Evolutionary conservation across 2,329 filamentous ascomycete genomes (phyloP), one percentile per base, ranked within the genome.

Genomic region (Geosmithia flava): DNA sequence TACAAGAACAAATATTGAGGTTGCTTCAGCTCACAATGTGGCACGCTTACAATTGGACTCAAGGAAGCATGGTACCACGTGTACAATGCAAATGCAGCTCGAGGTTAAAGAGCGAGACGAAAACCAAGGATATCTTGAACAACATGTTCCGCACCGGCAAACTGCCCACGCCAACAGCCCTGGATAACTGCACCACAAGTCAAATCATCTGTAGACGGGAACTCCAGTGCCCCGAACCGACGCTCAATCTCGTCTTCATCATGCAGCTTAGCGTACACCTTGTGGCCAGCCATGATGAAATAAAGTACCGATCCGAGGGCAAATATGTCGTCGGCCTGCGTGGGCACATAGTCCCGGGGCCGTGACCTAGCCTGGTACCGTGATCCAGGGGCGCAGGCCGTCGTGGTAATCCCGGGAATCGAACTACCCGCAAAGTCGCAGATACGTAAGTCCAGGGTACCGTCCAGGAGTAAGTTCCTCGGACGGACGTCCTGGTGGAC

Each of bases 401-500:
- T 41, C 7, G 39, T 16, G 39, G 39, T 16, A 16, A 6, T n/a
- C 15, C 39, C 39, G 39, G 39, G 15, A 16, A 41, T 6, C 15
- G 39, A 41, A 16, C 39, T 41, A 16, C 39, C 39, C 42, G 57
- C 54, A 50, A 67, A 66, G 47, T 66, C 63, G 23, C 59, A 60
- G 47, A 69, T 64, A 47, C 58, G 57, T 48, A 68, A 55, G 50
- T 62, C 51, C 19, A 68, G 55, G 47, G 54, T 43, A 17, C 54
- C 52, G 51, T 67, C 62, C 19, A 69, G 51, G 0, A 68, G 55
- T 47, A 68, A 62, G 51, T 68, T 67, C 45, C 58, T 60, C 2
- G 65, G 63, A 52, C 61, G 59, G 30, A 68, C 54, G 52, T 69
- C 64, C 53, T 59, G 65, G 51, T 69, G 66, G 51, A 68, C 59